phyloP scores from a whole-genome alignment of 2,329 filamentous ascomycete species.

The Seiridium cupressi region DNA sequence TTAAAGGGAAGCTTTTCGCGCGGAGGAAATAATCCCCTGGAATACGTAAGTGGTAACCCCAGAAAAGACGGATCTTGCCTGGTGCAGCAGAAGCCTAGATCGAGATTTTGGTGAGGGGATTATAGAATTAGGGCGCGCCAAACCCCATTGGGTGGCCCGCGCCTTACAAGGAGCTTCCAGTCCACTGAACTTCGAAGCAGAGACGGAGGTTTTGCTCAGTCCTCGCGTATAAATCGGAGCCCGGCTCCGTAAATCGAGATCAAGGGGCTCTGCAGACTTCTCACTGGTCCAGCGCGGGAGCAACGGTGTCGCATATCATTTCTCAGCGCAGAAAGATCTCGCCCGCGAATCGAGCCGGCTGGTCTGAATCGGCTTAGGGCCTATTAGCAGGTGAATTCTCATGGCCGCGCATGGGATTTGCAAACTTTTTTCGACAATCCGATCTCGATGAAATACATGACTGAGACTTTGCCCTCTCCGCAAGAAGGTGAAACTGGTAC shows the following conservation, averaged over 20 bases:
- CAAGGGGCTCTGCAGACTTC: neutral
- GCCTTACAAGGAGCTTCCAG: too few species aligned
- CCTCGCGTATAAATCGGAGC: too few species aligned
- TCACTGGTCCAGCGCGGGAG: neutral
- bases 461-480: neutral
- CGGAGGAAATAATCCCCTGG: neutral
- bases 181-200: too few species aligned
- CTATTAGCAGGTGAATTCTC: too few species aligned
- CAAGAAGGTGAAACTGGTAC: too few species aligned
- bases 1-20: too few species aligned
- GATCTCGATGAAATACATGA: neutral
- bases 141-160: too few species aligned
- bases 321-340: neutral
- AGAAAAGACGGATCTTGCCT: neutral
- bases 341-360: neutral
- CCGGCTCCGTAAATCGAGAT: neutral
- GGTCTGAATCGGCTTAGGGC: neutral
- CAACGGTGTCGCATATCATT: neutral
- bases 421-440: neutral
- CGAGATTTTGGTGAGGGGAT: constrained; percentile 4
- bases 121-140: neutral
- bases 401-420: neutral
- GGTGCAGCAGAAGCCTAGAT: neutral
- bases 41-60: neutral
- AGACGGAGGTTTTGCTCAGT: too few species aligned